Percentiles rank a stretch among this genome's conserved stretches.
phyloP scores from a whole-genome alignment of 805 yeast species.

The Starmera dryadoides region DNA sequence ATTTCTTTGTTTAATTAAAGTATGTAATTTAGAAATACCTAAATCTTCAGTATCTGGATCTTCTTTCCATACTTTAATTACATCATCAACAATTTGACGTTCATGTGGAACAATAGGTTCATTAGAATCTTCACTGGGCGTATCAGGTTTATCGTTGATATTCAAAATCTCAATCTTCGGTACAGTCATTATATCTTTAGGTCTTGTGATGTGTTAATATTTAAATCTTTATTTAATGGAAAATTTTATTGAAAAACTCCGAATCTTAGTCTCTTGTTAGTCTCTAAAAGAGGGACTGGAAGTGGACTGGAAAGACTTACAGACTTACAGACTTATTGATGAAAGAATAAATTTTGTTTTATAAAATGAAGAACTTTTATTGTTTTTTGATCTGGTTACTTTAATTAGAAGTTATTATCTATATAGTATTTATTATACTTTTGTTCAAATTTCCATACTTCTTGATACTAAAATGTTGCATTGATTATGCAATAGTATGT shows the following conservation, averaged over 20 bases:
- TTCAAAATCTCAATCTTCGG: constrained; percentile 22
- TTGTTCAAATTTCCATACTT: too few species aligned
- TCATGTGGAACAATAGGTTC: constrained; percentile 21
- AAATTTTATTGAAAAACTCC: background rate
- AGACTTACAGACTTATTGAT: background rate
- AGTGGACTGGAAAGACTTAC: background rate
- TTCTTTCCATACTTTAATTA: constrained; percentile 60
- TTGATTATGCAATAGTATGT: too few species aligned
- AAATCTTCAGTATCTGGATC: constrained; percentile 57
- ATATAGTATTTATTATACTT: too few species aligned
- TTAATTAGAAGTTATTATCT: too few species aligned
- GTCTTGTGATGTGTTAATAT: background rate
- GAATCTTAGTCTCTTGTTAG: background rate
- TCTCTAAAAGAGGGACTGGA: background rate
- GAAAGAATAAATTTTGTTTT: background rate
- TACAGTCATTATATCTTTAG: background rate
- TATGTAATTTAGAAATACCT: constrained; percentile 47
- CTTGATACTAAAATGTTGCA: too few species aligned
- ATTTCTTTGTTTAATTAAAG: constrained; percentile 40
- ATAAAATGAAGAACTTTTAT: background rate
- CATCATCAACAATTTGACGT: constrained; percentile 31
- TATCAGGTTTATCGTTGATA: constrained; percentile 20
- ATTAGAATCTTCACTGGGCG: background rate
- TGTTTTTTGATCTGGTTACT: too few species aligned
- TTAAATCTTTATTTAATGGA: background rate